phyloP scores from a whole-genome alignment of 495 filamentous ascomycete genomes.

The Oleoguttula mirabilis region DNA sequence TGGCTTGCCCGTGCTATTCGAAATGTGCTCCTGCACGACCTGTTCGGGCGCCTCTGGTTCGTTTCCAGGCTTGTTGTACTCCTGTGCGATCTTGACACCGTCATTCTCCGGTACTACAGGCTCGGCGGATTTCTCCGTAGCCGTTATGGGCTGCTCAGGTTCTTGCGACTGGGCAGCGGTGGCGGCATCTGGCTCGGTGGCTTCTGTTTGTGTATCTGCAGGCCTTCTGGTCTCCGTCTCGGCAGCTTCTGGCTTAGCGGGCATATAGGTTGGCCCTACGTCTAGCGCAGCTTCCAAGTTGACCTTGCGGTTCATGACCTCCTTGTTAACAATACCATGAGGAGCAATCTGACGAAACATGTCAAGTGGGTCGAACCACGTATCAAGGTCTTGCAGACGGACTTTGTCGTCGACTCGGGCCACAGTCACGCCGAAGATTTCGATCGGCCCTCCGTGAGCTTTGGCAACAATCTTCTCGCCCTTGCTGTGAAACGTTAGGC shows the following conservation, averaged over 20 bases:
- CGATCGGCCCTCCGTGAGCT: constrained; percentile 39
- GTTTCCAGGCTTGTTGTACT: constrained; percentile 3
- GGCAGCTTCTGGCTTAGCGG: not conserved
- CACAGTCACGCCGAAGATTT: constrained; percentile 45
- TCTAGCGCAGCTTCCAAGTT: constrained; percentile 11
- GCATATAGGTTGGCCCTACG: not conserved
- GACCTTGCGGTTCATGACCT: constrained; percentile 20
- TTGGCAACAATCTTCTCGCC: constrained; percentile 49
- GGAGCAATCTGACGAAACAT: constrained; percentile 55
- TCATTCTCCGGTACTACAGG: constrained; percentile 1
- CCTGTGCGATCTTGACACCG: constrained; percentile 15
- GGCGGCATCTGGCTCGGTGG: no score
- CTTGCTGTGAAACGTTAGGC: constrained; percentile 30
- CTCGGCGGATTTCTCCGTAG: not conserved
- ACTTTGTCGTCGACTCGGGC: constrained; percentile 48
- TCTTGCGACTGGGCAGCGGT: not conserved
- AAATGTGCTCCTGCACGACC: constrained; percentile 13
- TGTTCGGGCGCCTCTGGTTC: constrained; percentile 2
- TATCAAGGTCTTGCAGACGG: constrained; percentile 43
- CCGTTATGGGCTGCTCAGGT: not conserved
- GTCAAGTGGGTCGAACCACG: constrained; percentile 51
- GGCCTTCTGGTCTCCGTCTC: no score
- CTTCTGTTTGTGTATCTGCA: no score
- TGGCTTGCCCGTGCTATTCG: constrained; percentile 11
- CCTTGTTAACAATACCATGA: constrained; percentile 34